Percentiles rank a stretch among this genome's conserved stretches.
Conservation (phyloP, 176 grass and related monocot genomes). For the Bonia amplexicaulis region DNA sequence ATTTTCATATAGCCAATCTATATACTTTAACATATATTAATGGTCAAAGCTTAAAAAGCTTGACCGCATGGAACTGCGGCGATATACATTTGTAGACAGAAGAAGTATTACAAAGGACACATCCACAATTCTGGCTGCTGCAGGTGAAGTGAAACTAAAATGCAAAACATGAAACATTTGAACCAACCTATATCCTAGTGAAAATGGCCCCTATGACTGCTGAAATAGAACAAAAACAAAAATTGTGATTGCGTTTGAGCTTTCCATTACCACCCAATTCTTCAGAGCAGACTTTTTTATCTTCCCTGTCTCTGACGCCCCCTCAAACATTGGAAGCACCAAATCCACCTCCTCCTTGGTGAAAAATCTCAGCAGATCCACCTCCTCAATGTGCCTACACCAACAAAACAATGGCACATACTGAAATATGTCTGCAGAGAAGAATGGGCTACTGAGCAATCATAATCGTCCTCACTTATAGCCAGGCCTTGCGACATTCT, state of each 20-base stretch:
- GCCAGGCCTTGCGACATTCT: constrained; percentile 72
- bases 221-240: not conserved
- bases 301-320: constrained; percentile 60
- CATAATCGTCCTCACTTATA: constrained; percentile 45
- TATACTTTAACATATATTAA: too few species aligned
- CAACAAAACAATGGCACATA: constrained; percentile 2
- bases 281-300: constrained; percentile 89
- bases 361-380: constrained; percentile 87
- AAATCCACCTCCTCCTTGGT: constrained; percentile 62
- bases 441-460: not conserved
- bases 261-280: constrained; percentile 94
- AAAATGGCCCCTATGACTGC: not conserved
- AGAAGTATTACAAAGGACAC: not conserved
- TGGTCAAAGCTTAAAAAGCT: too few species aligned
- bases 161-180: not conserved
- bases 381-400: constrained; percentile 69
- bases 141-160: not conserved
- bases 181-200: not conserved
- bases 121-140: not conserved
- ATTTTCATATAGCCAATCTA: too few species aligned
- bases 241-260: not conserved
- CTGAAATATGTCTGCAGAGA: not conserved
- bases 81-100: too few species aligned
- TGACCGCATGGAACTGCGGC: too few species aligned
- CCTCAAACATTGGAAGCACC: constrained; percentile 88